These are phyloP conservation scores for Rhinocladiella similis DNA, from an alignment of 2,329 filamentous ascomycete species.

Conservation along the genomic window DNA sequence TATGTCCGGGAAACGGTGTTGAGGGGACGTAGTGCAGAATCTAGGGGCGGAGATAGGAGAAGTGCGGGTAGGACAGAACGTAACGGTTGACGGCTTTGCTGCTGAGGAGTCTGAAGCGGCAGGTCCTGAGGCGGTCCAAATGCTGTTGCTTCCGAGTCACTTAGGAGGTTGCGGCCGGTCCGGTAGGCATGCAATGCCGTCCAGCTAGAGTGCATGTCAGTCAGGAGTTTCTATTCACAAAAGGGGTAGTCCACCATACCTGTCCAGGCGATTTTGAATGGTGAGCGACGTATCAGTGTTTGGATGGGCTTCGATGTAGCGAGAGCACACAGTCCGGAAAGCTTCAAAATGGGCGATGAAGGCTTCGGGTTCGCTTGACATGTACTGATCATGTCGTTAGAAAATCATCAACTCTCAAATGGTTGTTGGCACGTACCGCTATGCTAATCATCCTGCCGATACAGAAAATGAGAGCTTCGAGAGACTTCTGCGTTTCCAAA, in stretches of 20 bases:
- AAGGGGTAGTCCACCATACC: not conserved
- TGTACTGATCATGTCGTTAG: constrained; percentile 13
- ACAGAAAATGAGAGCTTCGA: constrained; percentile 16
- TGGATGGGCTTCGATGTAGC: constrained; percentile 14
- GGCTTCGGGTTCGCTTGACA: constrained; percentile 17
- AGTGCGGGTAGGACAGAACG: too few species aligned
- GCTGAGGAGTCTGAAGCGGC: too few species aligned
- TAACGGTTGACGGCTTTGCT: too few species aligned
- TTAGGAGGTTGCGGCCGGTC: constrained; percentile 4
- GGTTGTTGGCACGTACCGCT: constrained; percentile 6
- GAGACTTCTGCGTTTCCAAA: not conserved
- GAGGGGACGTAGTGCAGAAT: too few species aligned
- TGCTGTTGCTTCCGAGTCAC: too few species aligned
- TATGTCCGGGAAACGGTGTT: too few species aligned
- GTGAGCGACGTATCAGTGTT: constrained; percentile 11
- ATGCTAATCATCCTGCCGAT: constrained; percentile 18
- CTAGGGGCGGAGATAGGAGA: too few species aligned
- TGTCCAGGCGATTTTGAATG: constrained; percentile 11
- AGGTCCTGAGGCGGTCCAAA: too few species aligned
- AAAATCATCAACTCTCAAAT: not conserved
- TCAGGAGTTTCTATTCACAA: too few species aligned
- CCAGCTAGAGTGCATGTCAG: constrained; percentile 6
- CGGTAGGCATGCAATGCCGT: constrained; percentile 13
- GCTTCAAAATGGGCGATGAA: constrained; percentile 18
- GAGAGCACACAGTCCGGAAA: constrained; percentile 5